Conservation (phyloP, 345 rosid species). For the Isatis tinctoria region DNA sequence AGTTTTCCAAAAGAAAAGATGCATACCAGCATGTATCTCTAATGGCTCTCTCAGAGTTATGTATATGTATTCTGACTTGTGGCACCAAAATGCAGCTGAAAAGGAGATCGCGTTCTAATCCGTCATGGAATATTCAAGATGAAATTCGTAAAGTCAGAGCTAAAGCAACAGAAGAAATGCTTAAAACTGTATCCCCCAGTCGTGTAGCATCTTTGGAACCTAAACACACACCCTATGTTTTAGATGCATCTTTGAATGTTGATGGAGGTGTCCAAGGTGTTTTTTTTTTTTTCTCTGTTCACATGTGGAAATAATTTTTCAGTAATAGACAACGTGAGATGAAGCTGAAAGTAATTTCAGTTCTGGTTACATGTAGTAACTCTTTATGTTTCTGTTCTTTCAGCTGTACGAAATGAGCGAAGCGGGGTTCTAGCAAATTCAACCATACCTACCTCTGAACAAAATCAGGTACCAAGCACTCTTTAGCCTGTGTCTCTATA, state of each 20-base stretch:
- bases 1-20: slow-evolving; percentile 3
- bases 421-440: slow-evolving; percentile 17
- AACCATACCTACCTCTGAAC: slow-evolving; percentile 18
- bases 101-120: slow-evolving; percentile 45
- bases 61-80: slow-evolving; percentile 7
- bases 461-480: slow-evolving; percentile 29
- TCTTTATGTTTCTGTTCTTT: background rate
- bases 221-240: slow-evolving; percentile 30
- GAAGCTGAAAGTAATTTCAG: slow-evolving; percentile 3
- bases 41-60: background rate
- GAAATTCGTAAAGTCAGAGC: slow-evolving; percentile 87
- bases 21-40: slow-evolving; percentile 2
- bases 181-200: slow-evolving; percentile 45
- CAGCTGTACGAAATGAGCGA: slow-evolving; percentile 27
- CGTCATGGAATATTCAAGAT: slow-evolving; percentile 80
- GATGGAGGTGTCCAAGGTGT: slow-evolving; percentile 33
- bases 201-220: slow-evolving; percentile 41
- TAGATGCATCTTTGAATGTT: slow-evolving; percentile 35
- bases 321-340: slow-evolving; percentile 2
- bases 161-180: slow-evolving; percentile 83
- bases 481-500: background rate
- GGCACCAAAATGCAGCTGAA: slow-evolving; percentile 48
- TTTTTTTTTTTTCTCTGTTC: slow-evolving; percentile 1
- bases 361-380: slow-evolving; percentile 3
- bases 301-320: background rate